Conservation (phyloP, 2,329 filamentous ascomycete genomes). For the Calonectria henricotiae region DNA sequence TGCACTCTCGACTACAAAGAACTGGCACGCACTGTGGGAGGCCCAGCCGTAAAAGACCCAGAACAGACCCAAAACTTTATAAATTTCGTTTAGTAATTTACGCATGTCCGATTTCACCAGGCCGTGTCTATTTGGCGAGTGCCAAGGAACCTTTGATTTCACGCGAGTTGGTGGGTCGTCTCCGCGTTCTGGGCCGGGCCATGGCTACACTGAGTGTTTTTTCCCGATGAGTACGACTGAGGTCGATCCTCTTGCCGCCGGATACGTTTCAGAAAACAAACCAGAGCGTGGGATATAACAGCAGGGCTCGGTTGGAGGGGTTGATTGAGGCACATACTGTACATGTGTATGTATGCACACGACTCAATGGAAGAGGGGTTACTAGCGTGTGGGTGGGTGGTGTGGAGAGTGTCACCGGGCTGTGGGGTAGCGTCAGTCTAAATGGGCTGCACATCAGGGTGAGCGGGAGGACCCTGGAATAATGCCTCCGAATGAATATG, state of each 20-base stretch:
- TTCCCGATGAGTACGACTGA: neutral
- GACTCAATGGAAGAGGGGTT: neutral
- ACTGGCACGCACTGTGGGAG: neutral
- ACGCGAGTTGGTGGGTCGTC: neutral
- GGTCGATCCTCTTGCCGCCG: neutral
- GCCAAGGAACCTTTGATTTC: neutral
- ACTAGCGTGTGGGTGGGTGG: slow-evolving; percentile 13
- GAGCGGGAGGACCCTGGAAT: slow-evolving; percentile 15
- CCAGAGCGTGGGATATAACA: slow-evolving; percentile 2
- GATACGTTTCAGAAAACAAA: neutral
- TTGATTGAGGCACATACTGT: slow-evolving; percentile 10
- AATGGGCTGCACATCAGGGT: slow-evolving; percentile 21
- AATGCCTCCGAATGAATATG: slow-evolving; percentile 12
- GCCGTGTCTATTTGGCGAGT: neutral
- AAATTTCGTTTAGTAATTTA: slow-evolving; percentile 1
- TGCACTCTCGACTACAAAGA: neutral
- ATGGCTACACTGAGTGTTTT: neutral
- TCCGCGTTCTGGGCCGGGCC: neutral
- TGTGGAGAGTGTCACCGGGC: slow-evolving; percentile 16
- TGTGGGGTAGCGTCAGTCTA: slow-evolving; percentile 23
- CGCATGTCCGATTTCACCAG: slow-evolving; percentile 27
- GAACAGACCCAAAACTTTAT: neutral
- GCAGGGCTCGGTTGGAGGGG: neutral
- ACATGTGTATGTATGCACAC: neutral
- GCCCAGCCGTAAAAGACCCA: neutral